phyloP scores from a whole-genome alignment of 1,284 basidiomycete species.

The Boletus smithii region DNA sequence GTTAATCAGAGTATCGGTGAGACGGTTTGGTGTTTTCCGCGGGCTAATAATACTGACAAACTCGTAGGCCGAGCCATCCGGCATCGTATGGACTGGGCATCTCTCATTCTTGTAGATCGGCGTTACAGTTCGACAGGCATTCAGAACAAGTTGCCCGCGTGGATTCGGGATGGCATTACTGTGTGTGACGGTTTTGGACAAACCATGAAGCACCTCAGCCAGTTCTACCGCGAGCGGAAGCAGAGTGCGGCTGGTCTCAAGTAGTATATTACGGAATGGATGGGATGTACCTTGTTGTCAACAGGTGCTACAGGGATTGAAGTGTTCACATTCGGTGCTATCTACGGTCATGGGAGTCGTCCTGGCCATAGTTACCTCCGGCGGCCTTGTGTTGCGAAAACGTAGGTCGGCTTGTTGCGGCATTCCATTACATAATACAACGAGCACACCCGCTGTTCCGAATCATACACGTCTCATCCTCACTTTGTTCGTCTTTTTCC shows the following conservation, averaged over 20 bases:
- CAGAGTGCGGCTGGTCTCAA: constrained; percentile 1
- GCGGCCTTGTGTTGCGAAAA: constrained; percentile 8
- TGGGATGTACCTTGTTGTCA: neutral
- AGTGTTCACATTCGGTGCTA: no score
- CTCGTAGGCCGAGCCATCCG: constrained; percentile 81
- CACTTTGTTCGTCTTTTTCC: neutral
- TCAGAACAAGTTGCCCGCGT: constrained; percentile 75
- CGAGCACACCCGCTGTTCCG: constrained; percentile 3
- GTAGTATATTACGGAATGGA: constrained; percentile 8
- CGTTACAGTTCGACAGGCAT: constrained; percentile 72
- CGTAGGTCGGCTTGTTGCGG: constrained; percentile 16
- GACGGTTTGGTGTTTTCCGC: constrained; percentile 17
- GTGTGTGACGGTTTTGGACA: constrained; percentile 72
- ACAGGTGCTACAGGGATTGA: constrained; percentile 2
- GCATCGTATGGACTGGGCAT: constrained; percentile 84
- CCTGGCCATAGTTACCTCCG: neutral
- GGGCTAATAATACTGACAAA: neutral
- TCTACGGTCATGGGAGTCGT: constrained; percentile 6
- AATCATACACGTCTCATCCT: neutral
- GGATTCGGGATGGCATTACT: constrained; percentile 74
- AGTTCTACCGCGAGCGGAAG: constrained; percentile 60
- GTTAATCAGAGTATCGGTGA: constrained; percentile 96
- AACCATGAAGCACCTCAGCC: constrained; percentile 65
- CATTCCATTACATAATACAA: constrained; percentile 20
- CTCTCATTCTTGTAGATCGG: constrained; percentile 78